Base-by-base conservation (phyloP, 768 basidiomycete species). In the Gyrodon lividus region DNA sequence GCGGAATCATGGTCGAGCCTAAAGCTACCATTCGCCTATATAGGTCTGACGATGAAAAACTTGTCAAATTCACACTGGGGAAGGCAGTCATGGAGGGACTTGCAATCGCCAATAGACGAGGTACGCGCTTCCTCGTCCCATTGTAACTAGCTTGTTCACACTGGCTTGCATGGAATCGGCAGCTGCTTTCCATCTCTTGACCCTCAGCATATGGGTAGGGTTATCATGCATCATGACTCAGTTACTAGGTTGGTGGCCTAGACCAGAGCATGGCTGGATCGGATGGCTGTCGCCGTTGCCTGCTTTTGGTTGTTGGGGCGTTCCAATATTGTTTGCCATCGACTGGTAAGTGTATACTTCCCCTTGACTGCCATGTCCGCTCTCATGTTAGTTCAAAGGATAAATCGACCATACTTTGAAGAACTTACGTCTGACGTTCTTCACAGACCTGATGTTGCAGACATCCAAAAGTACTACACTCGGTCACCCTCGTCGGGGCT, bases 351-450 rank as follows among this genome's bases (percentile, higher is more conserved):
- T 54, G 54, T 37, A 14, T 31, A 3, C 34, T n/a, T 23, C 20
- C 33, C 14, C 38, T 52, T 44, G 43, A 28, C 35, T 31, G 24
- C 10, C 5, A n/a, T 47, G 20, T 34, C 16, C 6, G 28, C 16
- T 26, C 54, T 45, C n/a, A 53, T 24, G n/a, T 17, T 19, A 37
- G 40, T 40, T 16, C 23, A 10, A 24, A 92, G 89, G 89, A 64
- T 79, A 24, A 87, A 92, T 56, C 81, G 89, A 10, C 81, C 82
- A 14, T 73, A 72, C 46, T 86, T 89, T 56, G 89, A 92, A 59
- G 68, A 77, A 9, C 69, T 65, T 16, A 72, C 77, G 2, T 72
- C 81, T 30, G 70, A 76, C 28, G 71, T 77, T 16, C 77, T 91
- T 53, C 79, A 72, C 44, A 70, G 75, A 10, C 69, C 71, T 6